These are phyloP conservation scores for Boletus rubescentipes DNA, from an alignment of 768 basidiomycete genomes.

Conservation along the genomic window DNA sequence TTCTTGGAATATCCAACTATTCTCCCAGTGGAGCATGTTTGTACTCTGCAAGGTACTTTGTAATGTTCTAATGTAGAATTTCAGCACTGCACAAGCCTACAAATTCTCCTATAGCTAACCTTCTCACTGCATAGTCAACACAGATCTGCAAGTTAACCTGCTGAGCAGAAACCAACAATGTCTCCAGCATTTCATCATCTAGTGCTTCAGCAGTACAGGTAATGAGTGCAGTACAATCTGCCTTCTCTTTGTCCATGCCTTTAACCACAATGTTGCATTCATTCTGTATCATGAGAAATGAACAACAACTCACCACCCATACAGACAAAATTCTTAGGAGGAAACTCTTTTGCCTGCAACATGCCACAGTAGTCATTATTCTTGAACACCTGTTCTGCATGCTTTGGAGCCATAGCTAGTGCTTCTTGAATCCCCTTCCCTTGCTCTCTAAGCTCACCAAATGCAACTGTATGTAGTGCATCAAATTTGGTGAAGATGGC, in stretches of 20 bases:
- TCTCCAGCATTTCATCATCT: conserved; percentile 1
- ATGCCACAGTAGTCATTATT: neutral
- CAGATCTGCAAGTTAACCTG: neutral
- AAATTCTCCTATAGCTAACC: neutral
- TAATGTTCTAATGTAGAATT: neutral
- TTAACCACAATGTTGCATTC: neutral
- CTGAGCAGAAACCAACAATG: neutral
- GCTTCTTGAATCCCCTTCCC: conserved; percentile 4
- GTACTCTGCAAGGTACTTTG: neutral
- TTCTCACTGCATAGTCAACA: neutral
- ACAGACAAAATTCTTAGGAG: neutral
- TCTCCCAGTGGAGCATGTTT: too few species aligned
- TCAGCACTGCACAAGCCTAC: neutral
- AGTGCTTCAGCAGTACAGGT: neutral
- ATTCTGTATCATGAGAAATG: neutral
- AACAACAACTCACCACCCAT: neutral
- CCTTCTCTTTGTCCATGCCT: neutral
- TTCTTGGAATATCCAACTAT: neutral
- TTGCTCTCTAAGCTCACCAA: conserved; percentile 7
- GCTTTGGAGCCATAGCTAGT: conserved; percentile 7
- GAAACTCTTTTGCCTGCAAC: neutral
- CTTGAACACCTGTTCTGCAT: conserved; percentile 8
- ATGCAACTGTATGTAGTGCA: conserved; percentile 24
- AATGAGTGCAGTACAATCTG: neutral
- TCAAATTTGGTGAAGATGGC: conserved; percentile 41